These are phyloP conservation scores for Rhizopogon vinicolor DNA, from an alignment of 768 basidiomycete genomes.

Conservation along the genomic window DNA sequence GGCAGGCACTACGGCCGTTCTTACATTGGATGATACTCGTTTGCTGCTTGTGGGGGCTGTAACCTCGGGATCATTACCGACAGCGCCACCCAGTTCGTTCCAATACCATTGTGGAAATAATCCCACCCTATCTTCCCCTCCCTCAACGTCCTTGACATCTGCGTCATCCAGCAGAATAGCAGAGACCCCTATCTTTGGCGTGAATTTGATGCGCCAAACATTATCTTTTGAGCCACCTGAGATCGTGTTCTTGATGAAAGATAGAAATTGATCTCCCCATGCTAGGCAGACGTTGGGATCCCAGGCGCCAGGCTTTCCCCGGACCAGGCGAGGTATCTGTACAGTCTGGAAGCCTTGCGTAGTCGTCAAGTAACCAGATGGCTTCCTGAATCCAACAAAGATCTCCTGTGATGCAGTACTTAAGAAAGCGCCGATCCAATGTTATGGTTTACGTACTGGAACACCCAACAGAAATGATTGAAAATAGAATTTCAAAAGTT, in stretches of 20 bases:
- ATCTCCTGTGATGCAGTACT: conserved; percentile 52
- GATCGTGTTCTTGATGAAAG: conserved; percentile 42
- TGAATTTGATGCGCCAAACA: conserved; percentile 73
- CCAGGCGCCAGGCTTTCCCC: conserved; percentile 73
- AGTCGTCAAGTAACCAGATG: conserved; percentile 60
- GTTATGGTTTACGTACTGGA: conserved; percentile 47
- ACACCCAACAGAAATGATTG: conserved; percentile 91
- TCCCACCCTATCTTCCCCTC: conserved; percentile 72
- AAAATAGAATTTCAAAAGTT: conserved; percentile 89
- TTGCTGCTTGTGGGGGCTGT: conserved; percentile 3
- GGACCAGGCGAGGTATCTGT: conserved; percentile 72
- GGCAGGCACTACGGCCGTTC: conserved; percentile 7
- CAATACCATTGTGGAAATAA: conserved; percentile 75
- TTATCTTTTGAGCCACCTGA: conserved; percentile 19
- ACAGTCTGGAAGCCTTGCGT: conserved; percentile 75
- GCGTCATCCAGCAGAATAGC: conserved; percentile 41
- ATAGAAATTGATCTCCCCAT: conserved; percentile 66
- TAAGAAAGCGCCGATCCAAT: background rate
- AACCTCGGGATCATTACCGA: conserved; percentile 1
- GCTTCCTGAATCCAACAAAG: conserved; percentile 83
- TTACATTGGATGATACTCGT: background rate
- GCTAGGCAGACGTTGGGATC: conserved; percentile 68
- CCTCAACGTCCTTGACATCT: conserved; percentile 53
- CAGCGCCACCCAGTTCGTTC: conserved; percentile 18
- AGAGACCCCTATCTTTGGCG: conserved; percentile 54